A percentile compares a stretch with the other conserved stretches of the same genome.
phyloP scores from a whole-genome alignment of 148 eudicot species.

The Spergularia bocconei region DNA sequence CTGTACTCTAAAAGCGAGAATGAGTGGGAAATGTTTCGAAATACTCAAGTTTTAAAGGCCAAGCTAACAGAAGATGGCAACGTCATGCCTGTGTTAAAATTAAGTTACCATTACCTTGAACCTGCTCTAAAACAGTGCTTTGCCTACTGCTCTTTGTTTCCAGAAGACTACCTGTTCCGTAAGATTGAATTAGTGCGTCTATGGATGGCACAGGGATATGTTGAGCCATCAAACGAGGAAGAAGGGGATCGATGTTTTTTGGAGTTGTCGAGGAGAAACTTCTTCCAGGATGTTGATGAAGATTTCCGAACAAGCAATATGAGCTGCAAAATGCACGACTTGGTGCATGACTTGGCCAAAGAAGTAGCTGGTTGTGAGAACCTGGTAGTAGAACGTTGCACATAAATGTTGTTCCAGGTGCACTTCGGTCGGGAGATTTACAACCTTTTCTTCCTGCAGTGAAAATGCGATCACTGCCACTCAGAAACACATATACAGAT shows the following conservation, averaged over 20 bases:
- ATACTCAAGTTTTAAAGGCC: not conserved
- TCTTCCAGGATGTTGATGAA: too few relatives aligned
- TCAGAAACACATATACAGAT: too few relatives aligned
- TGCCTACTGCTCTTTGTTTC: slow-evolving; percentile 20
- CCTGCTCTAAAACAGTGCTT: not conserved
- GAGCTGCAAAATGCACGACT: slow-evolving; percentile 13
- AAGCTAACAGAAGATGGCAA: not conserved
- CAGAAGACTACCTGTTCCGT: not conserved
- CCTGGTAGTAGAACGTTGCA: not conserved
- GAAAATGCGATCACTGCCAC: not conserved
- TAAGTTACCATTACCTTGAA: slow-evolving; percentile 9
- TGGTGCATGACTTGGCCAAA: slow-evolving; percentile 18
- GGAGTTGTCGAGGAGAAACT: too few relatives aligned
- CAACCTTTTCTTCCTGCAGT: not conserved
- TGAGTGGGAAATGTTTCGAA: not conserved
- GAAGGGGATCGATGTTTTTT: too few relatives aligned
- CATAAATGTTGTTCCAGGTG: not conserved
- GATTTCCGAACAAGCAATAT: too few relatives aligned
- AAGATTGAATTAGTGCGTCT: not conserved
- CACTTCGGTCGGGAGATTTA: not conserved
- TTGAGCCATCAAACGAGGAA: not conserved
- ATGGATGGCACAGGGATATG: slow-evolving; percentile 22
- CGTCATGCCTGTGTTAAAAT: not conserved
- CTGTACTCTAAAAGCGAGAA: not conserved
- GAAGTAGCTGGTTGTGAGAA: not conserved